Base-by-base conservation (phyloP, 2,329 filamentous ascomycete genomes). In the Helminthosporium solani region DNA sequence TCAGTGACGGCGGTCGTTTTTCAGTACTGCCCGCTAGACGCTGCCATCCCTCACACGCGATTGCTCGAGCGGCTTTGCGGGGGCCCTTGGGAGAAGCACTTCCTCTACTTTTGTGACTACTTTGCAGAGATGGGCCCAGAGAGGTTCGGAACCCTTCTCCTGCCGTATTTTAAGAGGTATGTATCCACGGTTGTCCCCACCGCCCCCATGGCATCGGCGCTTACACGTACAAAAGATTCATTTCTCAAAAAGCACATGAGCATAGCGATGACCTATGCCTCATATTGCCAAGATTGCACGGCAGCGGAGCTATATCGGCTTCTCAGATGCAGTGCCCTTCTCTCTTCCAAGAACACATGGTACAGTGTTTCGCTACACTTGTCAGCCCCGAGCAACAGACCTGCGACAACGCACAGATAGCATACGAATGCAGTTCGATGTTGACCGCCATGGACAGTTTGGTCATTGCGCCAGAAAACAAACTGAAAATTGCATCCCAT, bases 51-150 rank as follows among this genome's bases (percentile, higher is more conserved):
- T 1, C 79, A 82, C 30, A 79, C 91, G 46, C 79, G 81, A 14
- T 71, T 81, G 3, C 77, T 95, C 36, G 82, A 85, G 27, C 73
- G 75, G 3, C 73, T 95, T 38, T 83, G 81, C 3, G 79, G 80
- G 41, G 82, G 86, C 35, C 78, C 79, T 1, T 78, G 91, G 59
- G 81, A 85, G 60, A 72, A 72, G 41, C 86, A 85, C 75, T 97
- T 96, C 66, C 79, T 97, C 34, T 80, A 84, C 0, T 96, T 97
- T 68, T 96, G 90, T 70, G 85, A 86, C 12, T 85, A 88, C 42
- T 85, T 94, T 56, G 85, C 88, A 0, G 81, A 89, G 43, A 75
- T 95, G 28, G 85, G 90, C 36, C 66, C 79, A 1, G 81, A 85
- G 42, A 81, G 88, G 31, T 99, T 97, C 63, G 81, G 84, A 43